These are phyloP conservation scores for Camillea tinctor DNA, from an alignment of 2,329 filamentous ascomycete species.

Conservation along the genomic window DNA sequence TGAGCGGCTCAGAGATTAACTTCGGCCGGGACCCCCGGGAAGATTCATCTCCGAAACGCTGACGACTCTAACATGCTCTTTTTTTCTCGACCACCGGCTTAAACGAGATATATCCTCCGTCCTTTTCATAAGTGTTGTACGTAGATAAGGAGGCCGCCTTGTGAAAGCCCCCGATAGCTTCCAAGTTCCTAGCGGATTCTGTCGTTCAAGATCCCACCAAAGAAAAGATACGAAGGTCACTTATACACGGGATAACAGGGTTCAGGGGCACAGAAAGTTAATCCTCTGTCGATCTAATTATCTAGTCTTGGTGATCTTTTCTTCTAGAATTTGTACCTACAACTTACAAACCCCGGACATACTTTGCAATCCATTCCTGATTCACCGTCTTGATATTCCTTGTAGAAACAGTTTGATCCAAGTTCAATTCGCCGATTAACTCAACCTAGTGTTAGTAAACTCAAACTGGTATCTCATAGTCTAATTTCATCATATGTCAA, in stretches of 20 bases:
- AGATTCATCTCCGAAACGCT: neutral
- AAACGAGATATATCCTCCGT: neutral
- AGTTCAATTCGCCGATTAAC: too few relatives aligned
- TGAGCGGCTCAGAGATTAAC: too few relatives aligned
- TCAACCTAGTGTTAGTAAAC: neutral
- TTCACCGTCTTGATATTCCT: neutral
- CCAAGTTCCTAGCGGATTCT: neutral
- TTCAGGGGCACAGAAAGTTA: neutral
- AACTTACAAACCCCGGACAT: neutral
- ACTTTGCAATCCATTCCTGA: neutral
- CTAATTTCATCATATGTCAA: neutral
- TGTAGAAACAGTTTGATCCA: neutral
- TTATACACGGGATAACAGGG: neutral
- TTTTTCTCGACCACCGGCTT: neutral
- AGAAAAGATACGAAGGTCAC: neutral
- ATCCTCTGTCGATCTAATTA: neutral
- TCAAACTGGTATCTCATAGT: neutral
- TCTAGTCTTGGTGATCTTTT: neutral
- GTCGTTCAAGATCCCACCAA: neutral
- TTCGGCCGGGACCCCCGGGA: neutral
- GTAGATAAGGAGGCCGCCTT: neutral
- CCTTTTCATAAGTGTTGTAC: neutral
- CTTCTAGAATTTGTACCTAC: neutral
- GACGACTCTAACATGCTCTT: neutral
- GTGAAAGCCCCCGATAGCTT: too few relatives aligned